Evolutionary conservation across 1,284 basidiomycete genomes (phyloP).

Genomic region (Ganoderma lucidum): DNA sequence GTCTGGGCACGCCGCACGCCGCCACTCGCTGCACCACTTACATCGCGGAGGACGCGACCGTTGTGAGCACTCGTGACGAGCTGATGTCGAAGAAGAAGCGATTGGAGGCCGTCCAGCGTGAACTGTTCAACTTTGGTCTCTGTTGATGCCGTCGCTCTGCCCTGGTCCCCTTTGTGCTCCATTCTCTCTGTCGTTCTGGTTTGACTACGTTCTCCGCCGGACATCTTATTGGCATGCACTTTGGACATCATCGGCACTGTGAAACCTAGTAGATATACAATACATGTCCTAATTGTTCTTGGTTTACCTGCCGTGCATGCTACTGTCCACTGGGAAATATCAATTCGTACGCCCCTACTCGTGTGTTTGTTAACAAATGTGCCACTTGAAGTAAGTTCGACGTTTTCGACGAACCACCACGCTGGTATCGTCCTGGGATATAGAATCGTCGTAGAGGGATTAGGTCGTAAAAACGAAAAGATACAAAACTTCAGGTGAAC

Average conservation of each 20-base stretch:
- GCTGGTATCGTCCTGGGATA: background rate
- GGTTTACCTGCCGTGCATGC: too few species aligned
- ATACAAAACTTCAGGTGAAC: background rate
- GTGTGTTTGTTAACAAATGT: too few species aligned
- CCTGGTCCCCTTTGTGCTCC: too few species aligned
- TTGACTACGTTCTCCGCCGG: background rate
- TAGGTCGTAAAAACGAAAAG: background rate
- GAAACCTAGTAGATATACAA: too few species aligned
- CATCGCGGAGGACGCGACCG: conserved; percentile 51
- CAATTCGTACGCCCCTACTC: too few species aligned
- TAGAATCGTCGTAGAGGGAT: background rate
- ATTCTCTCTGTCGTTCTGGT: too few species aligned
- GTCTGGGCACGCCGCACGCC: conserved; percentile 46
- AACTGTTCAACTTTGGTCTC: conserved; percentile 45
- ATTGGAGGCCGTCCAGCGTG: conserved; percentile 43
- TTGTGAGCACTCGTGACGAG: conserved; percentile 47
- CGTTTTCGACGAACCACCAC: background rate
- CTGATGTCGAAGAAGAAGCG: conserved; percentile 42
- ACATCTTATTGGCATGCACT: background rate
- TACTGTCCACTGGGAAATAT: too few species aligned
- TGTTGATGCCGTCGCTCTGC: background rate
- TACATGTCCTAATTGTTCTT: too few species aligned
- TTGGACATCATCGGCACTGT: too few species aligned
- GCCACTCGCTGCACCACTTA: conserved; percentile 48
- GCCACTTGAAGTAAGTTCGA: background rate